Base-by-base conservation (phyloP, 2,329 filamentous ascomycete genomes). In the Cladosporium colombiae region DNA sequence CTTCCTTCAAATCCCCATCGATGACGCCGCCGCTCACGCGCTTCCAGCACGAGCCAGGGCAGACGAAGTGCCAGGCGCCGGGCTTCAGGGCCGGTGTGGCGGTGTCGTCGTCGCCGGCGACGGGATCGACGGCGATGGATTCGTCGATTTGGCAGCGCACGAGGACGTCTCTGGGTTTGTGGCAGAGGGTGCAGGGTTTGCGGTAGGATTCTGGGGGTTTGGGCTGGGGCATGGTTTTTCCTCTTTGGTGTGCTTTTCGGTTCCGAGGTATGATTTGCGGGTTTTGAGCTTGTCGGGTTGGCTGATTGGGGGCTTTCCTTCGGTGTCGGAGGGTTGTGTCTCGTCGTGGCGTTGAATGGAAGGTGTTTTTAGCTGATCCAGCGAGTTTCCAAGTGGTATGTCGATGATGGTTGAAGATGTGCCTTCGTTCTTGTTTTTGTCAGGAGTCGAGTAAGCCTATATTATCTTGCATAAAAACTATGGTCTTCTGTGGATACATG, bases 101-200 rank as follows among this genome's bases (percentile, higher is more conserved):
- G 7, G 16, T 10, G 6, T 55, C 4, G 27, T 25, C 3, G 25
- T 58, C 21, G n/a, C 11, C 5, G 35, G 29, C 3, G 14, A 5
- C 29, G n/a, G 11, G 5, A 14, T 57, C 55, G 5, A 16, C 14
- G 7, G 21, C 4, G 25, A 52, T 14, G 49, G 31, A 40, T 1
- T 75, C 75, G 69, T 82, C 79, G 64, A 79, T 78, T 66, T 80
- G 79, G 69, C 80, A 82, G 57, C 80, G 78, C 2, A 82, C 75
- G 0, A 82, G 75, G 2, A 82, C 74, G 50, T 75, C 71, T 11
- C 77, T 74, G 1, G 75, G 73, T 0, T 69, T 77, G 18, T 70
- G 66, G 70, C 80, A 82, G 16, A 81, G 70, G 3, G 79, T 78
- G 70, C 80, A 81, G 10, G 75, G 69, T 69, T 81, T 82, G 68